Evolutionary conservation across 805 yeast genomes (phyloP), one percentile per base, ranked within the genome.

Genomic region (Candida dendrica): DNA sequence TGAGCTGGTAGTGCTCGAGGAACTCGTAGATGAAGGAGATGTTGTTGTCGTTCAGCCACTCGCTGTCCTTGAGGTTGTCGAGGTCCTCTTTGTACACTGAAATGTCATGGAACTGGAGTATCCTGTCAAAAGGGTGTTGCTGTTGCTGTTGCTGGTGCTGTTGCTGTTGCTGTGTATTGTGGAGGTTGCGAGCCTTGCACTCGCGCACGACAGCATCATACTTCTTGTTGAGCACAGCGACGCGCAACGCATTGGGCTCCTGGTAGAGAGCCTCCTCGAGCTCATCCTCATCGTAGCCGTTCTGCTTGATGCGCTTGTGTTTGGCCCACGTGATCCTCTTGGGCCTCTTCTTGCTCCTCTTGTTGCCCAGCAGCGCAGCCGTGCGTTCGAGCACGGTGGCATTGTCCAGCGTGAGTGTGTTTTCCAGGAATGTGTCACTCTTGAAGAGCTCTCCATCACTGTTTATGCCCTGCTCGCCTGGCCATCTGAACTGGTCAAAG

Each of bases 21-120:
- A 71, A 69, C 53, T 81, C 88, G 57, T 70, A 84, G 16, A 81
- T 60, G 42, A 82, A 75, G 0, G 83, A 65, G 32, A 84, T 71
- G 49, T 81, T 77, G 51, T 81, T 81, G 53, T 84, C 91, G 51
- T 79, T 81, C 26, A 84, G 62, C 91, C 93, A 84, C 53, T 81
- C 82, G 30, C 75, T 84, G 16, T 81, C 79, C 39, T 68, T 63
- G 14, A 84, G 58, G 49, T 75, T 79, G 36, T 63, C 65, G 9
- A 82, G 47, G 53, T 85, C 93, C 18, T 74, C 75, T 41, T 69
- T 66, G 51, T 77, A 77, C 3, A 83, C 59, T 1, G 83, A 71
- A 8, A 79, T 69, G 46, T 81, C 81, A 41, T 73, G 72, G 50
- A 69, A 75, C 45, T 77, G 77, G 20, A 75, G 55, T 3, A 74